Evolutionary conservation across 352 stramenopile species (phyloP), one percentile per base, ranked within the genome.

Genomic region (Phytophthora sansomeana): DNA sequence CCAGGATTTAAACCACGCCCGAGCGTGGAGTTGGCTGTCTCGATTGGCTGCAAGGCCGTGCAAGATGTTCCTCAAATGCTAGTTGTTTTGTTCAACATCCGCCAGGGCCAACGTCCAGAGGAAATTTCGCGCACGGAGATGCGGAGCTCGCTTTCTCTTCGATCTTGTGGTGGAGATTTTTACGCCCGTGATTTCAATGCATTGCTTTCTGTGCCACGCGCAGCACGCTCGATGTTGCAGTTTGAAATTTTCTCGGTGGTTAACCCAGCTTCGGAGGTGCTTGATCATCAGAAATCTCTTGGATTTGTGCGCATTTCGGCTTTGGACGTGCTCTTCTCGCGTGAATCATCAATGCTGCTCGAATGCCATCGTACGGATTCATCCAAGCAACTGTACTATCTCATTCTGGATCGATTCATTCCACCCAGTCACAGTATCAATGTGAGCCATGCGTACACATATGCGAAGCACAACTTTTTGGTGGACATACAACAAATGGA

Each of bases 111-210:
- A 43, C 69, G 72, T 1, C 73, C 72, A 14, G 66, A 74, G 43
- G 85, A 95, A 53, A 75, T 96, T 6, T 86, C 80, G 5, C 86
- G 88, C 0, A 96, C 88, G 3, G 88, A 96, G 59, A 85, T 94
- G 51, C 78, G 91, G 38, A 80, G 83, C 10, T 79, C 82, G 6
- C 64, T 94, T n/a, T 75, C 78, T 16, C 61, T 94, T 57, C 85
- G 86, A 51, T 77, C 78, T 0, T 94, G 85, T 47, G 87, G 84
- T 24, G 83, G 80, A 0, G 85, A 93, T 41, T 91, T 90, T 32
- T 93, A 82, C 59, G 86, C 83, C 19, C 77, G 88, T 0, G 88
- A 96, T 62, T 96, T 96, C 39, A 91, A 78, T 56, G 77, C 77
- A 4, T 64, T 93, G 53, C 55, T 96, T 11, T 87, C 82, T 4